These are phyloP conservation scores for Ophiostoma angusticollis DNA, from an alignment of 2,329 filamentous ascomycete species.

Conservation along the genomic window DNA sequence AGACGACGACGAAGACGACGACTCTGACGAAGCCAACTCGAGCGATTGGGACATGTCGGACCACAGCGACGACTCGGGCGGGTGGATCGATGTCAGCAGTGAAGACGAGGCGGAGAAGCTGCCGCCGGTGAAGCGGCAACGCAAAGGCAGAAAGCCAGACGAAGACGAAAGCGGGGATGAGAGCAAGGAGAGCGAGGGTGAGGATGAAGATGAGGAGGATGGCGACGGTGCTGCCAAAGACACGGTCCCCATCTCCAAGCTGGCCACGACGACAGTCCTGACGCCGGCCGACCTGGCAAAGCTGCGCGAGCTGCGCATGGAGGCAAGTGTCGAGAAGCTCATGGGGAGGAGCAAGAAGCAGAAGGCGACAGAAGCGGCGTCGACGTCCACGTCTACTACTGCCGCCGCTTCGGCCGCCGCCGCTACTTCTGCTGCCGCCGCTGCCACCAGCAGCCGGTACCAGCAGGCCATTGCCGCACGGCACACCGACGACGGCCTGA, in stretches of 20 bases:
- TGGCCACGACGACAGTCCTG: constrained; percentile 87
- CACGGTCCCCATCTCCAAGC: constrained; percentile 43
- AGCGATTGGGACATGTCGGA: constrained; percentile 51
- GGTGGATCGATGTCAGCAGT: constrained; percentile 86
- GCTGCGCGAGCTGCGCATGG: constrained; percentile 71
- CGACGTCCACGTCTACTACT: background rate
- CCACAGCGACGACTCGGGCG: constrained; percentile 58
- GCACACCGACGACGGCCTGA: constrained; percentile 78
- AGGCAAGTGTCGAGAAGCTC: constrained; percentile 56
- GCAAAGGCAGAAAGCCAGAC: constrained; percentile 16
- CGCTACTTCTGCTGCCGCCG: background rate
- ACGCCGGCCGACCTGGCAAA: constrained; percentile 95
- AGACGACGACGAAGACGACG: constrained; percentile 48
- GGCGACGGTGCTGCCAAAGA: constrained; percentile 30
- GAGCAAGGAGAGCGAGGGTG: constrained; percentile 30
- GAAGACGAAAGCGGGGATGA: constrained; percentile 23
- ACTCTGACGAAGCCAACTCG: constrained; percentile 35
- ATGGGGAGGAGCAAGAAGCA: constrained; percentile 28
- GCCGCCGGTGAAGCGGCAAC: constrained; percentile 52
- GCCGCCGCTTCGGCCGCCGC: no score
- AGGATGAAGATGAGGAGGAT: constrained; percentile 41
- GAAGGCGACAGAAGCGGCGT: constrained; percentile 3
- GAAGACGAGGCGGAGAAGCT: constrained; percentile 72
- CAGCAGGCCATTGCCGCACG: constrained; percentile 40
- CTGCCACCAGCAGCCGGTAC: constrained; percentile 25